These are phyloP conservation scores for Cicer yamashitae DNA, from an alignment of 306 rosid species.

Conservation along the genomic window DNA sequence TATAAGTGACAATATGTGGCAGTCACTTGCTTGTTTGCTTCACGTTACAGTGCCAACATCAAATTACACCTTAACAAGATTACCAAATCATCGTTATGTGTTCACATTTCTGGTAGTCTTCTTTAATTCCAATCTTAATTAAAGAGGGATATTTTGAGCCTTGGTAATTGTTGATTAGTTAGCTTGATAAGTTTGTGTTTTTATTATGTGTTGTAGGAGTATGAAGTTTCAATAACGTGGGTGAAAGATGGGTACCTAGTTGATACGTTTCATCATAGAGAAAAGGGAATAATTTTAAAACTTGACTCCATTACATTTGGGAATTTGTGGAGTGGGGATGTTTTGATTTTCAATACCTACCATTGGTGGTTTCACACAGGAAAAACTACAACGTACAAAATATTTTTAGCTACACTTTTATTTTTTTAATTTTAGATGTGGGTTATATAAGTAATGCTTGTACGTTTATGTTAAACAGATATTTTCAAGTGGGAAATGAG, in stretches of 20 bases:
- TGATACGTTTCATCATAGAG: constrained; percentile 52
- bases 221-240: constrained; percentile 57
- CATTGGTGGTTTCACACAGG: constrained; percentile 84
- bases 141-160: background rate
- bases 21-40: constrained; percentile 73
- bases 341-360: constrained; percentile 70
- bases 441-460: no score
- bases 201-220: constrained; percentile 50
- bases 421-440: no score
- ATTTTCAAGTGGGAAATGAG: constrained; percentile 60
- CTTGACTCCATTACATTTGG: constrained; percentile 60
- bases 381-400: constrained; percentile 45
- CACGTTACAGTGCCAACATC: constrained; percentile 61
- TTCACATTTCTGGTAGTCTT: constrained; percentile 57
- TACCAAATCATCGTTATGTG: constrained; percentile 37
- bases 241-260: constrained; percentile 76
- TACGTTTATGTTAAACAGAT: constrained; percentile 44
- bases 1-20: constrained; percentile 83
- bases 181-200: background rate
- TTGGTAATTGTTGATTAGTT: background rate
- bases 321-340: constrained; percentile 64
- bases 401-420: background rate
- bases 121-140: background rate
- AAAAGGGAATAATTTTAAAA: constrained; percentile 60
- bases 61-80: constrained; percentile 45